These are phyloP conservation scores for Colletotrichum sp. DNA, from an alignment of 2,329 filamentous ascomycete species.

Conservation along the genomic window DNA sequence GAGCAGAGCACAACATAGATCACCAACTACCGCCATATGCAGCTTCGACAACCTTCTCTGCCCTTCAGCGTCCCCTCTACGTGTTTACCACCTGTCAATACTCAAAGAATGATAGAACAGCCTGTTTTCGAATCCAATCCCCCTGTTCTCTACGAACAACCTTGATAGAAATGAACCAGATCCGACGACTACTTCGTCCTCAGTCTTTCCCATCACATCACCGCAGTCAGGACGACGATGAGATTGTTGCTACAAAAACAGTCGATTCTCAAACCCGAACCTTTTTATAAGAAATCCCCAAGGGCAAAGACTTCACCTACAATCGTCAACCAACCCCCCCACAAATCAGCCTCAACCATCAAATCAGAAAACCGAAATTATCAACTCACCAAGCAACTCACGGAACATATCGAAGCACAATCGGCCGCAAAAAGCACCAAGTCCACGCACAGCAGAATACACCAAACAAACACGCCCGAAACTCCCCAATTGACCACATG, in stretches of 20 bases:
- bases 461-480: too few relatives aligned
- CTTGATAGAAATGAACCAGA: too few relatives aligned
- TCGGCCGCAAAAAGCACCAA: background rate
- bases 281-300: background rate
- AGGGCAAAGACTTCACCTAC: background rate
- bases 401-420: too few relatives aligned
- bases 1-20: background rate
- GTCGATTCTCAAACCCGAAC: too few relatives aligned
- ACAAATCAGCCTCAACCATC: background rate
- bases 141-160: too few relatives aligned
- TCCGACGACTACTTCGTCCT: background rate
- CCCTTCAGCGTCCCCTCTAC: background rate
- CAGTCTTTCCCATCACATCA: too few relatives aligned
- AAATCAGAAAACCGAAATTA: background rate
- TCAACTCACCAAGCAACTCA: too few relatives aligned
- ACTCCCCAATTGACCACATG: background rate
- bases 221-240: too few relatives aligned
- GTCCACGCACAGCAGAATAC: too few relatives aligned
- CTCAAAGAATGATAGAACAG: too few relatives aligned
- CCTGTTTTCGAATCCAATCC: too few relatives aligned
- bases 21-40: background rate
- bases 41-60: too few relatives aligned
- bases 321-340: background rate
- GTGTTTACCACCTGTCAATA: accelerated
- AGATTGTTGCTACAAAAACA: background rate